These are phyloP conservation scores for Heracleum sosnowskyi DNA, from an alignment of 129 eudicot species.

Conservation along the genomic window DNA sequence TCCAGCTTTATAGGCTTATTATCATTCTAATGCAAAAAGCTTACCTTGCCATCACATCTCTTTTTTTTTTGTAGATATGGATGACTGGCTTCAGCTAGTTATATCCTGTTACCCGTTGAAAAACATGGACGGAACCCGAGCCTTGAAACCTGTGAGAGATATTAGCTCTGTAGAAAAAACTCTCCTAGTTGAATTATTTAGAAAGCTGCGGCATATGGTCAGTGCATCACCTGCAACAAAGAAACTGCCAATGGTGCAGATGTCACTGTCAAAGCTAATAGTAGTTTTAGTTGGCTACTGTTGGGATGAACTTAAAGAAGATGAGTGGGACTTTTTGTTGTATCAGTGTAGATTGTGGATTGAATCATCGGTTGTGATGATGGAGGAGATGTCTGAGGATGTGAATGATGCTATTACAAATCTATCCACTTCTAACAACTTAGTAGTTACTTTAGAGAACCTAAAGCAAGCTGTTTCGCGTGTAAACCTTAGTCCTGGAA, in stretches of 20 bases:
- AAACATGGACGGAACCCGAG: constrained; percentile 24
- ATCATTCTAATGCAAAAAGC: neutral
- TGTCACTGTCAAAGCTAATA: constrained; percentile 54
- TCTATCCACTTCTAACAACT: constrained; percentile 19
- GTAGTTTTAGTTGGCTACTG: constrained; percentile 62
- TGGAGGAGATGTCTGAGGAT: constrained; percentile 82
- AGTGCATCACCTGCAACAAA: constrained; percentile 36
- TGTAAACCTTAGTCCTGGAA: constrained; percentile 29
- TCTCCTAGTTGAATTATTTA: constrained; percentile 53
- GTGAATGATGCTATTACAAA: constrained; percentile 45
- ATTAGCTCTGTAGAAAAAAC: constrained; percentile 45
- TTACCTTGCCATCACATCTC: neutral
- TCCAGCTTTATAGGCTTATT: neutral
- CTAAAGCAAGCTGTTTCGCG: constrained; percentile 32
- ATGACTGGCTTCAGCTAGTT: constrained; percentile 72
- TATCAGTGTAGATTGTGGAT: constrained; percentile 74
- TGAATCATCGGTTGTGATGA: constrained; percentile 62
- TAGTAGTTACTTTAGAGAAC: constrained; percentile 28
- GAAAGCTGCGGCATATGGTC: constrained; percentile 52
- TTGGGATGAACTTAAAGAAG: constrained; percentile 66
- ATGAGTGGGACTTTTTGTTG: constrained; percentile 76
- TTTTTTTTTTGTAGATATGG: constrained; percentile 51
- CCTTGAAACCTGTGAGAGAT: constrained; percentile 44
- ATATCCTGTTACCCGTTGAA: constrained; percentile 74
- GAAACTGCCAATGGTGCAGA: constrained; percentile 58